A percentile compares a stretch with the other conserved stretches of the same genome.
Evolutionary conservation across 495 filamentous ascomycete species (phyloP).

Genomic region (Penicillium ochrochloron): DNA sequence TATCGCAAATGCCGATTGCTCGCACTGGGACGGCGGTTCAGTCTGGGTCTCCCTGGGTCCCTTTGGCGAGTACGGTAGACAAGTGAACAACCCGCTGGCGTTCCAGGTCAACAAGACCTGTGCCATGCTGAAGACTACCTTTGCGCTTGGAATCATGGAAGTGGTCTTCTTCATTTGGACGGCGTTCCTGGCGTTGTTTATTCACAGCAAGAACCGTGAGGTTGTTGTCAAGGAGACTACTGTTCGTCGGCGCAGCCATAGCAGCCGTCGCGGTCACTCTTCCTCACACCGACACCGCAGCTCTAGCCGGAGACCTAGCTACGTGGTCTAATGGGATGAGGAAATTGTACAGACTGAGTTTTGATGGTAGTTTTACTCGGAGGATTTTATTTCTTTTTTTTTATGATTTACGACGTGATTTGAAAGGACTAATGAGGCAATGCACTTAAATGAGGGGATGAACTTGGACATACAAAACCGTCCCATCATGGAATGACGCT

Average conservation of each 20-base stretch:
- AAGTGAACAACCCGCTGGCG: slow-evolving; percentile 44
- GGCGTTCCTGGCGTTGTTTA: slow-evolving; percentile 59
- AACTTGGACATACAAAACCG: not conserved
- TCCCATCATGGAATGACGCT: not conserved
- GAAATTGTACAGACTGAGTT: slow-evolving; percentile 1
- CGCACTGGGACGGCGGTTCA: slow-evolving; percentile 50
- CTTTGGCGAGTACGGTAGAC: slow-evolving; percentile 54
- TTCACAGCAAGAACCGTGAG: slow-evolving; percentile 49
- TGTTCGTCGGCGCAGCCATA: slow-evolving; percentile 49
- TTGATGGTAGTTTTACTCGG: not conserved
- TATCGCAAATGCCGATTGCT: slow-evolving; percentile 70
- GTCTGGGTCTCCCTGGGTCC: slow-evolving; percentile 64
- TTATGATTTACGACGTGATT: slow-evolving; percentile 17
- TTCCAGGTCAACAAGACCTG: slow-evolving; percentile 72
- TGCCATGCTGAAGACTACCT: slow-evolving; percentile 85
- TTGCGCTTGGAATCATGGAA: slow-evolving; percentile 89
- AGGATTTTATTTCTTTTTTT: slow-evolving; percentile 2
- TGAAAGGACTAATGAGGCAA: slow-evolving; percentile 19
- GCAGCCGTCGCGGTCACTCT: slow-evolving; percentile 42
- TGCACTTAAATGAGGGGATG: slow-evolving; percentile 2
- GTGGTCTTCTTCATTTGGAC: slow-evolving; percentile 81
- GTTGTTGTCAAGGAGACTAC: slow-evolving; percentile 50
- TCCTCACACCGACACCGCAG: slow-evolving; percentile 39
- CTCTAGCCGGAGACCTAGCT: slow-evolving; percentile 42
- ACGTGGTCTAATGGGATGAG: slow-evolving; percentile 38